Evolutionary conservation across 495 filamentous ascomycete genomes (phyloP).

Genomic region (Neurospora sp.): DNA sequence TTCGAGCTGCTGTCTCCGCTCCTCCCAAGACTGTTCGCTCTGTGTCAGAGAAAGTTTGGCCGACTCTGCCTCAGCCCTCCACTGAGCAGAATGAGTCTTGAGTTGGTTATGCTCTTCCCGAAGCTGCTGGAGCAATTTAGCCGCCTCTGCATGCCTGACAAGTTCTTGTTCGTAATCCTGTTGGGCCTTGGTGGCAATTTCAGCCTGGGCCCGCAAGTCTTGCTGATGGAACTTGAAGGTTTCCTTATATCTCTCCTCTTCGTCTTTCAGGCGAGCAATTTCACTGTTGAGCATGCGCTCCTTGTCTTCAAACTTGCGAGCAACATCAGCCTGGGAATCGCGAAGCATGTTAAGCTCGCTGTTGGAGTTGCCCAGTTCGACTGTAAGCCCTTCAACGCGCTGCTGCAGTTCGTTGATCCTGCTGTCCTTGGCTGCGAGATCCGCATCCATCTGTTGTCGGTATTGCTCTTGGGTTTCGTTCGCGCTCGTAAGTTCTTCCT

Average conservation of each 20-base stretch:
- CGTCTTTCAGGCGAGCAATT: slow-evolving; percentile 72
- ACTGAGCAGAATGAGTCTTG: slow-evolving; percentile 59
- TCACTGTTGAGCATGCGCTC: slow-evolving; percentile 63
- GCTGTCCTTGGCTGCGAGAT: slow-evolving; percentile 61
- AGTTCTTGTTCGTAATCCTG: slow-evolving; percentile 91
- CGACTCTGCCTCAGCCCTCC: slow-evolving; percentile 70
- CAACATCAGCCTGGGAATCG: slow-evolving; percentile 62
- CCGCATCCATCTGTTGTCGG: slow-evolving; percentile 67
- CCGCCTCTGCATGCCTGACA: slow-evolving; percentile 87
- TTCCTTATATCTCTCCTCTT: slow-evolving; percentile 67
- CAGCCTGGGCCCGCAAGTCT: slow-evolving; percentile 83
- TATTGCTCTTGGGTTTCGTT: slow-evolving; percentile 79
- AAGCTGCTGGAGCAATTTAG: slow-evolving; percentile 65
- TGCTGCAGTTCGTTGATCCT: slow-evolving; percentile 70
- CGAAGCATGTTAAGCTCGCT: slow-evolving; percentile 67
- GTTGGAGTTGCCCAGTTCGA: slow-evolving; percentile 70
- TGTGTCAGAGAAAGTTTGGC: slow-evolving; percentile 65
- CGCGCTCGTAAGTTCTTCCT: slow-evolving; percentile 73
- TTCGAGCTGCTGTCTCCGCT: slow-evolving; percentile 69
- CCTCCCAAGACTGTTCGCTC: slow-evolving; percentile 79
- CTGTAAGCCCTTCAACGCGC: slow-evolving; percentile 66
- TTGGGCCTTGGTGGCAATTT: slow-evolving; percentile 86
- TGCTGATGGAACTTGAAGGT: slow-evolving; percentile 75
- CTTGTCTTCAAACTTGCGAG: slow-evolving; percentile 68
- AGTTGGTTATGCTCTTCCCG: slow-evolving; percentile 73